Evolutionary conservation across 2,329 filamentous ascomycete species (phyloP).

Genomic region (Xylaria sp.): DNA sequence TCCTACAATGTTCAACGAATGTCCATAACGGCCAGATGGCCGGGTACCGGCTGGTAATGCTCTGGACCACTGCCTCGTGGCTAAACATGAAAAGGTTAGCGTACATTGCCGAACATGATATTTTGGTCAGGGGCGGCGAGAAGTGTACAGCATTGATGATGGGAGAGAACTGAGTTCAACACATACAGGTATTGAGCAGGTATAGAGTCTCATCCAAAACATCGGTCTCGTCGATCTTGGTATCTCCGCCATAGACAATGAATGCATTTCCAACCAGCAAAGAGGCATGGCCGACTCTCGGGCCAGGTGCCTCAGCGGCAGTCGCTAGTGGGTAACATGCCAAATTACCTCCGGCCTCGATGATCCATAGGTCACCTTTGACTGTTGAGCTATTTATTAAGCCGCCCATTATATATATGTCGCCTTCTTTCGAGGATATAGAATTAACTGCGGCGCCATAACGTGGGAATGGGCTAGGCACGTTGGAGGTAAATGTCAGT

Average conservation of each 20-base stretch:
- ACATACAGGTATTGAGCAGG: slow-evolving; percentile 93
- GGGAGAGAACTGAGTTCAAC: background rate
- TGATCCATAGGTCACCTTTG: slow-evolving; percentile 97
- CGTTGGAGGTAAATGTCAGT: slow-evolving; percentile 77
- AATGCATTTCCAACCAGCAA: slow-evolving; percentile 97
- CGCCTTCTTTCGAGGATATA: slow-evolving; percentile 91
- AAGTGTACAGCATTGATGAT: background rate
- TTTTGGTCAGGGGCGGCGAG: slow-evolving; percentile 10
- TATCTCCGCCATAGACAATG: slow-evolving; percentile 98
- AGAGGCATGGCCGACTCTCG: slow-evolving; percentile 91
- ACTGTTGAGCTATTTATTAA: slow-evolving; percentile 94
- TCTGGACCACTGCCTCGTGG: slow-evolving; percentile 96
- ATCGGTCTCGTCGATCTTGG: slow-evolving; percentile 93
- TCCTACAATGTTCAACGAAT: slow-evolving; percentile 93
- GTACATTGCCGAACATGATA: background rate
- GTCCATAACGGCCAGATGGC: slow-evolving; percentile 90
- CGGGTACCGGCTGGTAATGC: slow-evolving; percentile 85
- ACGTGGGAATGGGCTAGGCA: slow-evolving; percentile 88
- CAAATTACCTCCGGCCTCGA: slow-evolving; percentile 87
- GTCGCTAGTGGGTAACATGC: slow-evolving; percentile 91
- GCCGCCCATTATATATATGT: slow-evolving; percentile 97
- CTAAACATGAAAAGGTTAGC: slow-evolving; percentile 51
- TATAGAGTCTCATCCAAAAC: slow-evolving; percentile 94
- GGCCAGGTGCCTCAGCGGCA: slow-evolving; percentile 91
- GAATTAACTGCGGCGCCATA: slow-evolving; percentile 97